Evolutionary conservation across 1,139 yeast genomes (phyloP).

Genomic region (Entelexis sorbosivorans): DNA sequence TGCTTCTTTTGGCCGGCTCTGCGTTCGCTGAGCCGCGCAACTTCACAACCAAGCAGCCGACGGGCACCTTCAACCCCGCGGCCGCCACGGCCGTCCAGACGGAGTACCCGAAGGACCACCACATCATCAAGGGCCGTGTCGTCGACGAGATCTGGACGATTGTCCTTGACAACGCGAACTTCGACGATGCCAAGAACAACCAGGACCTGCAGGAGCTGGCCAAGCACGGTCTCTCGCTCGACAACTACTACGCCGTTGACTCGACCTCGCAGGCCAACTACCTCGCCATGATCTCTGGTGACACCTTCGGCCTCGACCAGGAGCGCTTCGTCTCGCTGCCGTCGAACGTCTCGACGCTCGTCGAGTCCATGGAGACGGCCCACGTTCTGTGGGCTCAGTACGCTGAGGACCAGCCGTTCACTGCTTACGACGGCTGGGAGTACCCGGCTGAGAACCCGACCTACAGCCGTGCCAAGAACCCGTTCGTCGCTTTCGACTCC

Average conservation of each 20-base stretch:
- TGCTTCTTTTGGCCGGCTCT: constrained; percentile 22
- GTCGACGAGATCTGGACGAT: constrained; percentile 38
- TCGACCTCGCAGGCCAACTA: constrained; percentile 46
- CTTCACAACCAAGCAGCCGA: constrained; percentile 33
- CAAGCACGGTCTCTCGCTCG: constrained; percentile 36
- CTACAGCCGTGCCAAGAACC: constrained; percentile 43
- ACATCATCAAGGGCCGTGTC: constrained; percentile 34
- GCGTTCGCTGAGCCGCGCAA: constrained; percentile 27
- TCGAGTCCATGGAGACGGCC: constrained; percentile 37
- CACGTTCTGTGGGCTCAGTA: constrained; percentile 42
- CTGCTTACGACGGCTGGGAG: constrained; percentile 40
- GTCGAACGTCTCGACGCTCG: constrained; percentile 37
- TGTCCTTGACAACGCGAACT: constrained; percentile 43
- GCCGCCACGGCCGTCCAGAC: constrained; percentile 36
- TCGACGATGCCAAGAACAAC: constrained; percentile 39
- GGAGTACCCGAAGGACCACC: constrained; percentile 27
- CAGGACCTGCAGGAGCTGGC: constrained; percentile 35
- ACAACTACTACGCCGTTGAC: constrained; percentile 41
- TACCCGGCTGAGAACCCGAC: constrained; percentile 36
- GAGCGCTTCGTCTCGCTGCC: constrained; percentile 39
- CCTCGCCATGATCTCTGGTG: constrained; percentile 40
- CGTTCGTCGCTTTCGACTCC: constrained; percentile 36
- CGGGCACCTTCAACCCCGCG: constrained; percentile 32
- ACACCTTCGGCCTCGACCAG: constrained; percentile 37
- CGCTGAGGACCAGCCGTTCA: constrained; percentile 41